Evolutionary conservation across 768 basidiomycete genomes (phyloP).

Genomic region (Clavaria fumosa): DNA sequence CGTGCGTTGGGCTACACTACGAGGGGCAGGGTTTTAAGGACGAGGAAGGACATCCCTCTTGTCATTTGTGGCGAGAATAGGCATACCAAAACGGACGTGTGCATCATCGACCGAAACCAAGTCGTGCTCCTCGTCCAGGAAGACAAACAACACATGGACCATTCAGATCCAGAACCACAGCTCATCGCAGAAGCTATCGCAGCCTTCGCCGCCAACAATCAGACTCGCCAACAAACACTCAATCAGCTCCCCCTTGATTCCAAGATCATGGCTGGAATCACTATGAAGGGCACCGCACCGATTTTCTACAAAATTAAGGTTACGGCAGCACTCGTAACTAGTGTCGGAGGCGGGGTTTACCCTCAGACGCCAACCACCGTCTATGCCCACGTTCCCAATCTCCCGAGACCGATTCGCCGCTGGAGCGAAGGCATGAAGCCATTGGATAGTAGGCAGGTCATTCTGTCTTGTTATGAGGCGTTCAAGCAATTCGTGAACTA

Average conservation of each 20-base stretch:
- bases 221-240: conserved; percentile 5
- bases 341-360: conserved; percentile 11
- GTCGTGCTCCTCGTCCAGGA: conserved; percentile 16
- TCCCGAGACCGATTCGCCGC: conserved; percentile 12
- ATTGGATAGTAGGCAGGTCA: conserved; percentile 15
- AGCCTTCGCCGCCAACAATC: conserved; percentile 17
- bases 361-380: conserved; percentile 12
- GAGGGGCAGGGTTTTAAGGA: conserved; percentile 12
- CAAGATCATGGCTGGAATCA: conserved; percentile 17
- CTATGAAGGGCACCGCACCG: conserved; percentile 18
- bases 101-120: conserved; percentile 14
- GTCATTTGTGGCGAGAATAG: conserved; percentile 17
- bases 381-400: conserved; percentile 11
- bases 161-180: conserved; percentile 10
- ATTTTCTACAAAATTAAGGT: conserved; percentile 19
- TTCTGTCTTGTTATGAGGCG: conserved; percentile 20
- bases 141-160: conserved; percentile 11
- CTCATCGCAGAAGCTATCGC: conserved; percentile 16
- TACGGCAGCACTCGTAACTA: conserved; percentile 11
- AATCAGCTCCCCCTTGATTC: conserved; percentile 10
- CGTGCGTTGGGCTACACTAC: conserved; percentile 14
- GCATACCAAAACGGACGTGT: conserved; percentile 17
- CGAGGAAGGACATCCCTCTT: conserved; percentile 15
- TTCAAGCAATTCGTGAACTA: conserved; percentile 14
- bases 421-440: conserved; percentile 19